Evolutionary conservation across 352 stramenopile species (phyloP), one percentile per base, ranked within the genome.

Genomic region (Globisporangium radiosum): DNA sequence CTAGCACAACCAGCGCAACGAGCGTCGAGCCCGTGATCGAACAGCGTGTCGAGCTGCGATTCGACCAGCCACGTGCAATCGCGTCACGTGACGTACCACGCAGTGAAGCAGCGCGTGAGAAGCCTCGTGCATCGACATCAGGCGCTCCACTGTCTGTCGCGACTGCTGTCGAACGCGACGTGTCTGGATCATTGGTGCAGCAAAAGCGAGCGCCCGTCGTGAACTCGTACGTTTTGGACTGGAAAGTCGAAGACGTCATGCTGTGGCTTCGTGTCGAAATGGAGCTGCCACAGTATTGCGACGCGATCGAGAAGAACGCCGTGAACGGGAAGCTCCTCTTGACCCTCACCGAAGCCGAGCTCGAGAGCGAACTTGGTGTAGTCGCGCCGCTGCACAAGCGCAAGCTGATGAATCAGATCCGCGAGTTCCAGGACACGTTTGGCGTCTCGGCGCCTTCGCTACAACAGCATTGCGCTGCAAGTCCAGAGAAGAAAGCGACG

Each of bases 191-290:
- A 33, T 8, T 15, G 9, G 8, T 13, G 11, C 47, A 53, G 4
- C 47, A 56, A 45, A 17, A 56, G 49, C 19, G 15, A 6, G 9
- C 54, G 3, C 42, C 19, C 48, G 54, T 38, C 4, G n/a, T 64
- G 38, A 64, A 25, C 13, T 42, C 69, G 6, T 65, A 70, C 9
- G 59, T 81, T 0, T 11, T 75, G 0, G 65, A 77, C 48, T 85
- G 75, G 75, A 85, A 81, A 64, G 72, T 85, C 5, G 68, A 71
- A 40, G 75, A 85, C 44, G 75, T 85, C 2, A 37, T 71, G 37
- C 57, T 70, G 48, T 85, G 75, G 75, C 71, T 85, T 33, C 59
- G 66, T 4, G 47, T 68, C 7, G 70, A 80, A 25, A 76, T 85
- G 64, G 70, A 85, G 53, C 63, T 85, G n/a, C 47, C 52, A 0